These are phyloP conservation scores for Breviolum minutum DNA, from an alignment of 73 alveolate species.

Conservation along the genomic window DNA sequence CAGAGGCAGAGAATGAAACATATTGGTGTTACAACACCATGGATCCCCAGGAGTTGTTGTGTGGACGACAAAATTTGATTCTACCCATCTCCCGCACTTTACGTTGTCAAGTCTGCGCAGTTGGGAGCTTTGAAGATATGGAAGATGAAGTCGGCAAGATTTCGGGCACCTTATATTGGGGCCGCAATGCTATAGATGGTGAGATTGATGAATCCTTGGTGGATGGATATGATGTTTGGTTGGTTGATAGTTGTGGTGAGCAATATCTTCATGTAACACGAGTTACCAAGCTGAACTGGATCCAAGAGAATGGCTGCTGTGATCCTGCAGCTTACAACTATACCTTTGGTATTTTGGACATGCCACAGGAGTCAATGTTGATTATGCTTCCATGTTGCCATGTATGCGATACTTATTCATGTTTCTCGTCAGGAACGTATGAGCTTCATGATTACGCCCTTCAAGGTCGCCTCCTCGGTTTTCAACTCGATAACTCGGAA, in stretches of 20 bases:
- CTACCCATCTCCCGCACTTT: neutral
- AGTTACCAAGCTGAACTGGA: slow-evolving; percentile 1
- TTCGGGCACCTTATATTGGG: slow-evolving; percentile 38
- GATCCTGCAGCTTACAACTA: slow-evolving; percentile 35
- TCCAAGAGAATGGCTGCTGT: neutral
- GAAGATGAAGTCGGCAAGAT: slow-evolving; percentile 15
- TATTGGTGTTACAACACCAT: slow-evolving; percentile 13
- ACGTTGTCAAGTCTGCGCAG: slow-evolving; percentile 33
- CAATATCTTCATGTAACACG: neutral
- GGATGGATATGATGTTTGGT: slow-evolving; percentile 47
- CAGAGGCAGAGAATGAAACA: neutral
- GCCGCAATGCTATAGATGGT: slow-evolving; percentile 50
- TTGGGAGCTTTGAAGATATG: slow-evolving; percentile 21
- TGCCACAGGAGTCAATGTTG: slow-evolving; percentile 38
- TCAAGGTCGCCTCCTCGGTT: too few relatives aligned
- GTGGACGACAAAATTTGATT: neutral
- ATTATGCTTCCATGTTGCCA: neutral
- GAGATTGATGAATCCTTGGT: slow-evolving; percentile 36
- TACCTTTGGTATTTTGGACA: neutral
- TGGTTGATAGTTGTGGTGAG: slow-evolving; percentile 50
- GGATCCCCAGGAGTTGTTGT: slow-evolving; percentile 5
- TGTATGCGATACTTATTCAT: neutral
- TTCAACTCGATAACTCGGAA: too few relatives aligned
- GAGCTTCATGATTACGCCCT: slow-evolving; percentile 54
- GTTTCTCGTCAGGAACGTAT: neutral